Percentiles rank a stretch among this genome's conserved stretches.
Evolutionary conservation across 192 early-diverging fungal genomes (phyloP).

Genomic region (Mortierella antarctica): DNA sequence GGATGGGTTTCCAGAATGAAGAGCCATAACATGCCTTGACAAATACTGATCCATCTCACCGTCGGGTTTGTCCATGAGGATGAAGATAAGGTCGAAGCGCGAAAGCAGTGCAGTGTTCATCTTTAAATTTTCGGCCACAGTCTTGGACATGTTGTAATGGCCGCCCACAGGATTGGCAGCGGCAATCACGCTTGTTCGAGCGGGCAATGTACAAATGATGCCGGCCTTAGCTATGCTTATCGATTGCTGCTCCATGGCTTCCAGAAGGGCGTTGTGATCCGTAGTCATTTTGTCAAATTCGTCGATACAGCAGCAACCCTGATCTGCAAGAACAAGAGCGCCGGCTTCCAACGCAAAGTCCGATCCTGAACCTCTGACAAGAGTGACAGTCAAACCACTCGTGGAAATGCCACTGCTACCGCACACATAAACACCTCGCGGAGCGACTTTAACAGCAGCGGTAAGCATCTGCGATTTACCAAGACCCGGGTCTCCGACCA

Average conservation of each 20-base stretch:
- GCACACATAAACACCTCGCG: conserved; percentile 73
- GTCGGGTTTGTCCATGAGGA: conserved; percentile 83
- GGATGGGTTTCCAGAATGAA: conserved; percentile 60
- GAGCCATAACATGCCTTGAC: conserved; percentile 83
- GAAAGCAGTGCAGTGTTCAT: conserved; percentile 81
- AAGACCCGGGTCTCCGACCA: conserved; percentile 89
- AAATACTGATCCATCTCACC: conserved; percentile 83
- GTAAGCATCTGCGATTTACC: conserved; percentile 89
- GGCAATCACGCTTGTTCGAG: conserved; percentile 87
- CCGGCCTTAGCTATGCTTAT: conserved; percentile 91
- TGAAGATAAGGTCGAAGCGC: conserved; percentile 86
- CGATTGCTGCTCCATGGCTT: conserved; percentile 92
- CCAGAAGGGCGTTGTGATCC: conserved; percentile 81
- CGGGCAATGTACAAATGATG: conserved; percentile 84
- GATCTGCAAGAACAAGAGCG: conserved; percentile 89
- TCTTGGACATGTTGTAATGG: conserved; percentile 89
- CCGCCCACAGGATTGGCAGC: conserved; percentile 90
- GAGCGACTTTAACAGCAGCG: conserved; percentile 83
- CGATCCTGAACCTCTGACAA: conserved; percentile 33
- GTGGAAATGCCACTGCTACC: conserved; percentile 41
- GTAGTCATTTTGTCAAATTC: conserved; percentile 92
- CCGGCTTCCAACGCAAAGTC: conserved; percentile 56
- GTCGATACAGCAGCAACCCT: conserved; percentile 90
- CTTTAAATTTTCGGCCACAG: conserved; percentile 84
- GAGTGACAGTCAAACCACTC: conserved; percentile 32